A percentile compares a stretch with the other conserved stretches of the same genome.
Conservation (phyloP, 2,329 filamentous ascomycete species). For the Fusarium newnesense region DNA sequence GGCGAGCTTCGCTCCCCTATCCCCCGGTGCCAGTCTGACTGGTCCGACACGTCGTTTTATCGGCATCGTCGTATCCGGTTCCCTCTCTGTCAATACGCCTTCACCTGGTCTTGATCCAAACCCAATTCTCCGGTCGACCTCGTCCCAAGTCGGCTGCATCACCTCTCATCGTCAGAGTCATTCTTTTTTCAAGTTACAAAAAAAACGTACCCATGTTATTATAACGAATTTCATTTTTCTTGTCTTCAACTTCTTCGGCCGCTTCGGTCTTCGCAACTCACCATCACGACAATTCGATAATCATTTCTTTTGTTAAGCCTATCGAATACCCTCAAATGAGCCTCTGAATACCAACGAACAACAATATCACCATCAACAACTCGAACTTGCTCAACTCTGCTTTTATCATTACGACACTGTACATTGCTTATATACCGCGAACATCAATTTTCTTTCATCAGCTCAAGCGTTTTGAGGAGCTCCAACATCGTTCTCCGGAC, state of each 20-base stretch:
- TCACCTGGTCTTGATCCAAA: slow-evolving; percentile 19
- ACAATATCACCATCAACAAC: slow-evolving; percentile 41
- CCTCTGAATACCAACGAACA: slow-evolving; percentile 53
- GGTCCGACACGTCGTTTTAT: slow-evolving; percentile 45
- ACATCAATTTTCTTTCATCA: slow-evolving; percentile 32
- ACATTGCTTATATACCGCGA: slow-evolving; percentile 46
- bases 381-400: slow-evolving; percentile 39
- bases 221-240: slow-evolving; percentile 55
- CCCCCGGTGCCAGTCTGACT: slow-evolving; percentile 43
- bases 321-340: slow-evolving; percentile 53
- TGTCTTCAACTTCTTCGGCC: slow-evolving; percentile 47
- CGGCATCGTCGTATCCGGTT: slow-evolving; percentile 44
- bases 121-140: slow-evolving; percentile 39
- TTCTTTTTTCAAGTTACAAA: slow-evolving; percentile 43
- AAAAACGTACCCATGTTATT: slow-evolving; percentile 54
- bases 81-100: slow-evolving; percentile 3
- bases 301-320: slow-evolving; percentile 52
- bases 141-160: slow-evolving; percentile 43
- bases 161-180: slow-evolving; percentile 43
- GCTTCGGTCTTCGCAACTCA: slow-evolving; percentile 44
- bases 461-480: slow-evolving; percentile 31
- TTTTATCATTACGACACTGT: slow-evolving; percentile 45
- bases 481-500: slow-evolving; percentile 17
- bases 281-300: slow-evolving; percentile 48
- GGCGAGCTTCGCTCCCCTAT: slow-evolving; percentile 48